Base-by-base conservation (phyloP, 129 eudicot species). In the Chrysanthemum seticuspe region DNA sequence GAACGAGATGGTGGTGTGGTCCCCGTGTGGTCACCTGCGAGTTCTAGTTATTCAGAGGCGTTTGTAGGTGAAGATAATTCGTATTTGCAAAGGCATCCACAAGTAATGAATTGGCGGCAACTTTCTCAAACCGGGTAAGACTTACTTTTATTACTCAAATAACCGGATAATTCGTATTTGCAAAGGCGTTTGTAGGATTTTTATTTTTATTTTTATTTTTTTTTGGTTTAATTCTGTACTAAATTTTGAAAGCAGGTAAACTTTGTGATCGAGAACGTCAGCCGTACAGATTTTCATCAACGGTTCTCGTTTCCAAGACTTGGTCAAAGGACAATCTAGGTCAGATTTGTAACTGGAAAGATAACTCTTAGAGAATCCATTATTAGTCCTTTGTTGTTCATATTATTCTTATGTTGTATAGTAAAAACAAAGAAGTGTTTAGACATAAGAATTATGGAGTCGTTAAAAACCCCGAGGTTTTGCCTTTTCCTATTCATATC, bases 111-210 rank as follows among this genome's bases (percentile, higher is more conserved):
- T 74, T 90, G 96, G 98, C 83, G 87, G 62, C 88, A 83, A 61
- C 96, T 89, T 78, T 88, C 98, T 77, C 97, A 94, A 73, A 94
- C 93, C 59, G 96, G 98, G 96, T 94, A 94, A 86, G 29, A 19
- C 71, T 1, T 40, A 40, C 45, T 19, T 19, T 19, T 19, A 19
- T 19, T 19, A 19, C 21, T 19, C 21, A 19, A 19, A 19, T 19
- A 19, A 19, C 21, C 21, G 21, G 21, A 19, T 19, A 19, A 19
- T 19, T 19, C 21, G 21, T 19, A 19, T 19, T 19, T 19, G 21
- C 21, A 19, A 19, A 19, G 21, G 21, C 21, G 21, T 19, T 19
- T 19, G 21, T 19, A 19, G 21, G 21, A 19, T 19, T 19, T 19
- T 51, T n/a, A n/a, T n/a, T n/a, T n/a, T n/a, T n/a, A n/a, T 50